phyloP scores from a whole-genome alignment of 208 protist genomes.

The Hexamita inflata region DNA sequence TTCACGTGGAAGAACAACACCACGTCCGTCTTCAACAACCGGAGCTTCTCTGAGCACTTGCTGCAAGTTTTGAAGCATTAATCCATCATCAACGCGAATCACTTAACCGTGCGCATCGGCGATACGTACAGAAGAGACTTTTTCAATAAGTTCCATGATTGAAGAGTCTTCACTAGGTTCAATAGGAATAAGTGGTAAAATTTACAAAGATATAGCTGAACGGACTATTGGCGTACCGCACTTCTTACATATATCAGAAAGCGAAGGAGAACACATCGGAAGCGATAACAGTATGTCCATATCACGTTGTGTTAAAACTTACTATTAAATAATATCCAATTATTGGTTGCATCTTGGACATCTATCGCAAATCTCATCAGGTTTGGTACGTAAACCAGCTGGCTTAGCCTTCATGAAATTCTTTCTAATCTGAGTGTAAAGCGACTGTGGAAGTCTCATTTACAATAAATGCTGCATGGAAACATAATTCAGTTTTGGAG shows the following conservation, averaged over 20 bases:
- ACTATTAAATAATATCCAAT: too few relatives aligned
- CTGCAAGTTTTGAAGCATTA: background rate
- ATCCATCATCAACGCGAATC: background rate
- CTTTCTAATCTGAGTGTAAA: background rate
- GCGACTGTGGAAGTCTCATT: background rate
- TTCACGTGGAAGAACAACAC: background rate
- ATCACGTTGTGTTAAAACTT: too few relatives aligned
- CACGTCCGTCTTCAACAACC: background rate
- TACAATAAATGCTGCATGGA: background rate
- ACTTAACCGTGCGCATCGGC: background rate
- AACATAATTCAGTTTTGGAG: background rate
- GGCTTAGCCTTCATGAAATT: background rate
- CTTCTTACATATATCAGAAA: conserved; percentile 1
- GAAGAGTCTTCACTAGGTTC: background rate
- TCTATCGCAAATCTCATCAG: background rate
- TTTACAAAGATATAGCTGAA: background rate
- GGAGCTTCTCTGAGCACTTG: background rate
- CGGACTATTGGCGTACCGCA: conserved; percentile 3
- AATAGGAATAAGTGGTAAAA: background rate
- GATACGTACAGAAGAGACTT: background rate
- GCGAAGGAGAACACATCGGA: background rate
- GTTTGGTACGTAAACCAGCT: background rate
- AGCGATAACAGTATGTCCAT: background rate
- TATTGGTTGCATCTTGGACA: background rate
- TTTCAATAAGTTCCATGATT: background rate